Evolutionary conservation across 1,139 yeast species (phyloP).

Genomic region (Diutina rugosa): DNA sequence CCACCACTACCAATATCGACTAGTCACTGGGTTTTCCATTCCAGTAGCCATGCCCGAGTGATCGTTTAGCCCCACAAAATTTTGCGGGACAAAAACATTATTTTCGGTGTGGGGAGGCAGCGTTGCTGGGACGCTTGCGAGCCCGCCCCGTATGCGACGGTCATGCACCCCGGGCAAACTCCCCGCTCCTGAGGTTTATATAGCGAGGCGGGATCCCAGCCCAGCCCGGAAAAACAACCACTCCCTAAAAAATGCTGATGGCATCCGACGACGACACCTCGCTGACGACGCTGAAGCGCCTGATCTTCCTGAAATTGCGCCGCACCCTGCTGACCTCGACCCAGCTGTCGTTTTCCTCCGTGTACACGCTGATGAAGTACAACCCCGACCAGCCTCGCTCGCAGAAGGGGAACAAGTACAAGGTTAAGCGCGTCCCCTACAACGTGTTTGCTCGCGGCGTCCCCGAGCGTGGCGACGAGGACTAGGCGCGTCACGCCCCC

Average conservation of each 20-base stretch:
- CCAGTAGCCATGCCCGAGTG: not conserved
- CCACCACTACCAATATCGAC: not conserved
- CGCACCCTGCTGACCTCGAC: not conserved
- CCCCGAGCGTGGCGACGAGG: not conserved
- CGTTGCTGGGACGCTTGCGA: not conserved
- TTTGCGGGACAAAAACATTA: not conserved
- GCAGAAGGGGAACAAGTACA: not conserved
- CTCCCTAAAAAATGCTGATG: not conserved
- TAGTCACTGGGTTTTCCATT: not conserved
- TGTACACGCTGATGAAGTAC: not conserved
- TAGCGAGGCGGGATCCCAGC: not conserved
- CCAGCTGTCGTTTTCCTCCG: not conserved
- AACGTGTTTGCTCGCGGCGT: not conserved
- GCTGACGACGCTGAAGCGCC: constrained; percentile 1
- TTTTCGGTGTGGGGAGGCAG: not conserved
- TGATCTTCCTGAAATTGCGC: not conserved
- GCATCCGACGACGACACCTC: not conserved
- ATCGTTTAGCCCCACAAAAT: not conserved
- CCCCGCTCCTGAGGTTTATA: not conserved
- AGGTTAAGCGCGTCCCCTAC: not conserved
- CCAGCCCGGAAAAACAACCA: no score
- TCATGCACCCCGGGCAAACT: not conserved
- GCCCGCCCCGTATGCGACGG: not conserved
- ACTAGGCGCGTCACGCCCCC: not conserved
- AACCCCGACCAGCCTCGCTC: not conserved